Percentiles rank a stretch among this genome's conserved stretches.
Conservation (phyloP, 371 early-diverging fungal genomes). For the Actinomortierella wolfii region DNA sequence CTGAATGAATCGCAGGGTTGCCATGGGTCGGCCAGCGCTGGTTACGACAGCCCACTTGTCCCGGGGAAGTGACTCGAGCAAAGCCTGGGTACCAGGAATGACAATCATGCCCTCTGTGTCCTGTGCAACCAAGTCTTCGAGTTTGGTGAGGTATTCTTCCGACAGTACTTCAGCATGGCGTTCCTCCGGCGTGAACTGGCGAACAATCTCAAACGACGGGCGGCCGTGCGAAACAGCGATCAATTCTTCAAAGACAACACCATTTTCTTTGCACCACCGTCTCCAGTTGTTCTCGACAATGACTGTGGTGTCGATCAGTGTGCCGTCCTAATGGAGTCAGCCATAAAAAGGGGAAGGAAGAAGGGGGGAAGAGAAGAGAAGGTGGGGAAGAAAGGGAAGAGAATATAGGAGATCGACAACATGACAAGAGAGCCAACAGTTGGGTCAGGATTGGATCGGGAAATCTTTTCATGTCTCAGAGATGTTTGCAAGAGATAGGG, state of each 20-base stretch:
- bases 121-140: slow-evolving; percentile 39
- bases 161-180: slow-evolving; percentile 31
- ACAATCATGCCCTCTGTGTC: slow-evolving; percentile 44
- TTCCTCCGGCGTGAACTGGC: slow-evolving; percentile 47
- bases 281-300: slow-evolving; percentile 48
- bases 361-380: too few species aligned
- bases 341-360: slow-evolving; percentile 19
- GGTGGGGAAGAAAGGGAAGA: too few species aligned
- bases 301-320: slow-evolving; percentile 49
- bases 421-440: too few species aligned
- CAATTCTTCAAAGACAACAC: slow-evolving; percentile 40
- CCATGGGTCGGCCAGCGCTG: slow-evolving; percentile 50
- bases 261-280: slow-evolving; percentile 28
- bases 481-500: too few species aligned
- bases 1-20: slow-evolving; percentile 44
- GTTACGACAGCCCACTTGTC: slow-evolving; percentile 53
- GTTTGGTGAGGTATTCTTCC: slow-evolving; percentile 20
- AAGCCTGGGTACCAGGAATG: slow-evolving; percentile 44
- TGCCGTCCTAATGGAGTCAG: slow-evolving; percentile 52
- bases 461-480: too few species aligned
- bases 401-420: too few species aligned
- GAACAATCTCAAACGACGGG: slow-evolving; percentile 52
- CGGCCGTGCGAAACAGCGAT: slow-evolving; percentile 52
- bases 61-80: slow-evolving; percentile 33
- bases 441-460: too few species aligned